Percentiles rank a stretch among this genome's conserved stretches.
phyloP scores from a whole-genome alignment of 768 basidiomycete genomes.

The Tylopilus plumbeoviolaceoides region DNA sequence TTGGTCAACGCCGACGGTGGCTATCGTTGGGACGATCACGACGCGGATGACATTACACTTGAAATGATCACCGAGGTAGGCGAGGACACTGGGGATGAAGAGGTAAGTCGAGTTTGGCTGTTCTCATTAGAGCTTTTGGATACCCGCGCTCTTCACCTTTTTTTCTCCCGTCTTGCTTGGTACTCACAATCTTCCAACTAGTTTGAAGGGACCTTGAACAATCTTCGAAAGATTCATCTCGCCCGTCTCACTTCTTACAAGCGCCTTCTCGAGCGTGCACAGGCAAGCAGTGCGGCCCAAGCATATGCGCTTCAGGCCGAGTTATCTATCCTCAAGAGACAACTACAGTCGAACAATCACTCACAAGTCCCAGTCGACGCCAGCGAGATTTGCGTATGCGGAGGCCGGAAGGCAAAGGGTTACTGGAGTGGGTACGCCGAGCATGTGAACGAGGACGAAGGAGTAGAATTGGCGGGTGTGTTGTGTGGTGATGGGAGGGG shows the following conservation, averaged over 20 bases:
- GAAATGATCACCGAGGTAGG: conserved; percentile 61
- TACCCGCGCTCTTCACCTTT: background rate
- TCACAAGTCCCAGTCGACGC: conserved; percentile 11
- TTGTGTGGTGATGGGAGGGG: conserved; percentile 46
- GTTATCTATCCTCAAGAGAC: conserved; percentile 57
- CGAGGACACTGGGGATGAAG: conserved; percentile 69
- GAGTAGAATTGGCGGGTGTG: conserved; percentile 42
- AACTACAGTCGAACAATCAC: conserved; percentile 24
- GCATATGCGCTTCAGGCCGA: conserved; percentile 85
- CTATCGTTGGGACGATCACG: conserved; percentile 32
- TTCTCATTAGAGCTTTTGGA: too few relatives aligned
- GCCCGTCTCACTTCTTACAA: conserved; percentile 69
- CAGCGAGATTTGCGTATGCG: conserved; percentile 46
- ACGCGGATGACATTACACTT: conserved; percentile 60
- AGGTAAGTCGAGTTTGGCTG: conserved; percentile 37
- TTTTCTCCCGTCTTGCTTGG: background rate
- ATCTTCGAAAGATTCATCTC: conserved; percentile 40
- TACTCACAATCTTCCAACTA: conserved; percentile 17
- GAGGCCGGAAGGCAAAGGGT: conserved; percentile 55
- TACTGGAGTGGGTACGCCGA: conserved; percentile 71
- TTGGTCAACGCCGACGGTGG: conserved; percentile 18
- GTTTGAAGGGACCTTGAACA: conserved; percentile 43
- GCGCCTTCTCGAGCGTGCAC: conserved; percentile 75
- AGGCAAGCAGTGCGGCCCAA: conserved; percentile 75
- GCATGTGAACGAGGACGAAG: conserved; percentile 43